Conservation (phyloP, 805 yeast species). For the Scheffersomyces coipomensis region DNA sequence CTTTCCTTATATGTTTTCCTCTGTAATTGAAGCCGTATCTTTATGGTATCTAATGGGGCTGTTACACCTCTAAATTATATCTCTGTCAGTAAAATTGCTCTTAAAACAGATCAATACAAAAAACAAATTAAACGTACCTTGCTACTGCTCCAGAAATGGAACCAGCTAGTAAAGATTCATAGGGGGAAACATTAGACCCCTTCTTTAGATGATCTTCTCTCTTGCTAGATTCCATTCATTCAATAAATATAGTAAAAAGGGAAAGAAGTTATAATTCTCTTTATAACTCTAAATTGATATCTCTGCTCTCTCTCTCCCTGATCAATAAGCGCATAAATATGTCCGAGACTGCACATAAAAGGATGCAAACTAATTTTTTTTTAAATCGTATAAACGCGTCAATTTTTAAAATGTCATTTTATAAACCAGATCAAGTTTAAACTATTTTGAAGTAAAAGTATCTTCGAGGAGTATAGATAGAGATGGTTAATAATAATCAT, state of each 20-base stretch:
- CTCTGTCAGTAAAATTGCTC: constrained; percentile 17
- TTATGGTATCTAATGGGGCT: constrained; percentile 79
- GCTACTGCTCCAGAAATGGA: constrained; percentile 63
- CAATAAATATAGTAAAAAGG: background rate
- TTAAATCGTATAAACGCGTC: no score
- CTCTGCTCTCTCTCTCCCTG: no score
- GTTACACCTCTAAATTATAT: constrained; percentile 45
- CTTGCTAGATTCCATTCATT: constrained; percentile 10
- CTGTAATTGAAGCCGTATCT: constrained; percentile 71
- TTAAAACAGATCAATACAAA: background rate
- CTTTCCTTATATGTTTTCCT: constrained; percentile 15
- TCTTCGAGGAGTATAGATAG: no score
- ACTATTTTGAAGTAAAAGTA: no score
- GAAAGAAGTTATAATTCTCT: no score
- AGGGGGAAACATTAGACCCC: constrained; percentile 52
- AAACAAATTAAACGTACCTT: constrained; percentile 24
- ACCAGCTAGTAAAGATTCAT: constrained; percentile 65
- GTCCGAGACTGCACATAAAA: no score
- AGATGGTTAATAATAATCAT: no score
- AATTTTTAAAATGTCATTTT: no score
- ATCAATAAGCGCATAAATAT: no score
- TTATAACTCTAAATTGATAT: no score
- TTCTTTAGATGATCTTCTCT: constrained; percentile 45
- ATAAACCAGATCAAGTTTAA: no score
- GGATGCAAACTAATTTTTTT: no score